phyloP scores from a whole-genome alignment of 495 filamentous ascomycete species.

The Hypoxylon rickii region DNA sequence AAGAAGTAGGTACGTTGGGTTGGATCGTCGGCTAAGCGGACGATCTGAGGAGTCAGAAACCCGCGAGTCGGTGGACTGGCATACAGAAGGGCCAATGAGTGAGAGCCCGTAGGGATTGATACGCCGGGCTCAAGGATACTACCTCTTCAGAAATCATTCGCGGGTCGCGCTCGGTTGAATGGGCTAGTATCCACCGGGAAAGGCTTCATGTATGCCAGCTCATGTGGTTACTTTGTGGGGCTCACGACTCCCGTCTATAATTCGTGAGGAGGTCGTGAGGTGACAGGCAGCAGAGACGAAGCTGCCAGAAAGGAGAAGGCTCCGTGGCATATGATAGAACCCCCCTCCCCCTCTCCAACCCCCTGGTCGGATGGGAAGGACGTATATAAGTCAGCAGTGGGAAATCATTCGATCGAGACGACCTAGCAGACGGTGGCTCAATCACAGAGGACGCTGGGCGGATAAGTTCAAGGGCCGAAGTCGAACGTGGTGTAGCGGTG shows the following conservation, averaged over 20 bases:
- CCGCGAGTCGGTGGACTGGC: constrained; percentile 30
- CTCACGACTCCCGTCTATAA: constrained; percentile 29
- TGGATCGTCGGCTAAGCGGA: constrained; percentile 32
- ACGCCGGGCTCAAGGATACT: constrained; percentile 35
- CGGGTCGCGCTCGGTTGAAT: constrained; percentile 36
- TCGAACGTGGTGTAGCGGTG: constrained; percentile 21
- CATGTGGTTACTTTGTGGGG: constrained; percentile 40
- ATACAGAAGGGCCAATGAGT: constrained; percentile 23
- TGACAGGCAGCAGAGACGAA: constrained; percentile 27
- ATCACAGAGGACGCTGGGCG: constrained; percentile 13
- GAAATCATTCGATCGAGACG: constrained; percentile 28
- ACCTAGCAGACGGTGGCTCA: constrained; percentile 14
- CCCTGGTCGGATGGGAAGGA: constrained; percentile 21
- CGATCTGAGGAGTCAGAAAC: constrained; percentile 32
- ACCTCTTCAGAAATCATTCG: constrained; percentile 36
- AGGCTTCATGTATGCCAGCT: constrained; percentile 40
- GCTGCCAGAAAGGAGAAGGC: constrained; percentile 24
- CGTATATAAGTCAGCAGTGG: constrained; percentile 30
- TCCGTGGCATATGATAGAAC: constrained; percentile 34
- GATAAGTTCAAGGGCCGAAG: constrained; percentile 17
- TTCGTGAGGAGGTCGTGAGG: constrained; percentile 30
- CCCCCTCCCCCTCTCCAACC: background rate
- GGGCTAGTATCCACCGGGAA: constrained; percentile 38
- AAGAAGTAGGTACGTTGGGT: constrained; percentile 21
- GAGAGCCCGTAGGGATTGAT: constrained; percentile 30